These are phyloP conservation scores for Chamaenerion angustifolium DNA, from an alignment of 345 rosid genomes.

Conservation along the genomic window DNA sequence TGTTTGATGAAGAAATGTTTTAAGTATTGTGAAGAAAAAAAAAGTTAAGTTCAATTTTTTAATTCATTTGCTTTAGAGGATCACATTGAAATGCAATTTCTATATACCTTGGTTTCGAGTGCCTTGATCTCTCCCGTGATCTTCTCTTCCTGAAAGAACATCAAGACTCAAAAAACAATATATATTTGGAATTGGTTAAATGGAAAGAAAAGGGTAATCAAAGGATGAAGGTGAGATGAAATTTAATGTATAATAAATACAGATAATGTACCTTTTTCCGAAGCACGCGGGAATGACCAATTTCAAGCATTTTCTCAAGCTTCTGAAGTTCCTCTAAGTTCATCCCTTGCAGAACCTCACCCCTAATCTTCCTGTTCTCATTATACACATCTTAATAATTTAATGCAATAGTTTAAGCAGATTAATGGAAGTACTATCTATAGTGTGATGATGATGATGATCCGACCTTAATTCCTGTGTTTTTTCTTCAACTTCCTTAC, in stretches of 20 bases:
- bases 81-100: not conserved
- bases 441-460: not conserved
- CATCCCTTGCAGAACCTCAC: conserved; percentile 40
- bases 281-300: conserved; percentile 23
- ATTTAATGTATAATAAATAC: not conserved
- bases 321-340: conserved; percentile 31
- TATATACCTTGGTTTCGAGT: conserved; percentile 35
- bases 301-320: conserved; percentile 33
- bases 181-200: not conserved
- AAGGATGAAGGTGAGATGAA: not conserved
- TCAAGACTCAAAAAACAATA: not conserved
- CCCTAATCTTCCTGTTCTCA: conserved; percentile 32
- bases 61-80: too few species aligned
- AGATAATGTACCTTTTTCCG: conserved; percentile 18
- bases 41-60: too few species aligned
- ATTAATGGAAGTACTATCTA: not conserved
- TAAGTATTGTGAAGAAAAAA: too few species aligned
- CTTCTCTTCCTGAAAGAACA: conserved; percentile 24
- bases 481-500: conserved; percentile 43
- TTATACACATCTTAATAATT: not conserved
- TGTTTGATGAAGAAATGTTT: too few species aligned
- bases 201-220: not conserved
- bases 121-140: conserved; percentile 30
- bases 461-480: conserved; percentile 34
- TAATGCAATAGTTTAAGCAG: too few species aligned